Conservation (phyloP, 805 yeast genomes). For the Candida khao-thaluensis region DNA sequence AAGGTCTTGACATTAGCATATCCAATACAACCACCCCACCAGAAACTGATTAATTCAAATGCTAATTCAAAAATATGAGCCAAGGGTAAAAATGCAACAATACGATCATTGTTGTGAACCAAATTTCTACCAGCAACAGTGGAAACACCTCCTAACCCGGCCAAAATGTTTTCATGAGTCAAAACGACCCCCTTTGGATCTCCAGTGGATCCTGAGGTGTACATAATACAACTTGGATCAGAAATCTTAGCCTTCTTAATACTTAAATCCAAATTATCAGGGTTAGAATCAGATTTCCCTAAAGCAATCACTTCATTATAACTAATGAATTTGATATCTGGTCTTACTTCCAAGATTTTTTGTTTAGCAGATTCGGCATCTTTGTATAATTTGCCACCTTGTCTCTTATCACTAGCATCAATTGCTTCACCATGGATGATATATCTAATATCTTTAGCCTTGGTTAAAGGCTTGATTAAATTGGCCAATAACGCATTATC, state of each 20-base stretch:
- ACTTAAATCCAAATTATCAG: conserved; percentile 19
- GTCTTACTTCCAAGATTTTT: conserved; percentile 63
- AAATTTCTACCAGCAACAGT: conserved; percentile 53
- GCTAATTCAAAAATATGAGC: conserved; percentile 95
- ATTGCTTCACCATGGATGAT: conserved; percentile 71
- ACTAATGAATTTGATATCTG: conserved; percentile 68
- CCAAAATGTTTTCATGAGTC: conserved; percentile 64
- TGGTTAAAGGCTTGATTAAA: conserved; percentile 69
- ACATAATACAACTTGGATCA: conserved; percentile 75
- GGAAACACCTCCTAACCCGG: conserved; percentile 84
- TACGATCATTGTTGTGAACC: conserved; percentile 60
- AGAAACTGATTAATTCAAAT: conserved; percentile 73
- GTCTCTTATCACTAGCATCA: conserved; percentile 61
- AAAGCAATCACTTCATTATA: conserved; percentile 61
- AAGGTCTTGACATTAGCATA: conserved; percentile 92
- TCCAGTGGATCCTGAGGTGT: conserved; percentile 86
- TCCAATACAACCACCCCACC: conserved; percentile 90
- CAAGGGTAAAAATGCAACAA: conserved; percentile 87
- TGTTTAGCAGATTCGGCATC: conserved; percentile 59
- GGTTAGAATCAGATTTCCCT: conserved; percentile 54
- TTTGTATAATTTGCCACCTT: conserved; percentile 55
- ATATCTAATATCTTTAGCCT: conserved; percentile 58
- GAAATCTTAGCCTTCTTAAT: conserved; percentile 47
- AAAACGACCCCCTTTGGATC: conserved; percentile 82
- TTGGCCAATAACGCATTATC: conserved; percentile 71